These are phyloP conservation scores for Populus trichocarpa DNA, from an alignment of 441 rosid genomes.

Conservation along the genomic window DNA sequence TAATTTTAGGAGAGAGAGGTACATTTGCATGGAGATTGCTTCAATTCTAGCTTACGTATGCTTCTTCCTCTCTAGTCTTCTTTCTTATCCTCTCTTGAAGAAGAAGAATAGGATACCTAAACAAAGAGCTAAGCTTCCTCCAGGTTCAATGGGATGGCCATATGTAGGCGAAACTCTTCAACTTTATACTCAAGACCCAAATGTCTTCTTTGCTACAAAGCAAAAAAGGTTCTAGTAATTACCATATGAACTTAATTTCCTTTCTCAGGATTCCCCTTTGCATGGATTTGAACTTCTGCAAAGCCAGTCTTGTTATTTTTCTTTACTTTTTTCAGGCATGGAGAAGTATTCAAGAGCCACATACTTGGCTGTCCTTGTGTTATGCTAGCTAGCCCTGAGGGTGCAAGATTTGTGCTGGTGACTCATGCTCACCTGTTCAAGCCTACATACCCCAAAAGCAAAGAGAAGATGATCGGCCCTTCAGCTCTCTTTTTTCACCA, in stretches of 20 bases:
- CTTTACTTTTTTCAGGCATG: constrained; percentile 44
- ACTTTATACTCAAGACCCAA: constrained; percentile 81
- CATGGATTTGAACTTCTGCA: constrained; percentile 2
- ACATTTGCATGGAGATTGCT: constrained; percentile 34
- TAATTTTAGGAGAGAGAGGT: background rate
- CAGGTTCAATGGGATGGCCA: constrained; percentile 96
- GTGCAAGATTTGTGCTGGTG: constrained; percentile 75
- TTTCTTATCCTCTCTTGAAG: constrained; percentile 26
- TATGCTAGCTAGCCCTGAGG: constrained; percentile 84
- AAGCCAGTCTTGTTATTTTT: background rate
- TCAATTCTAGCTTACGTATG: constrained; percentile 8
- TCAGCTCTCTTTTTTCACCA: constrained; percentile 83
- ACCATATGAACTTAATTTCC: background rate
- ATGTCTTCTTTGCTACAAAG: constrained; percentile 63
- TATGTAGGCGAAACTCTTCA: constrained; percentile 77
- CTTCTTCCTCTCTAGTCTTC: constrained; percentile 35
- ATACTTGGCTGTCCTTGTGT: constrained; percentile 84
- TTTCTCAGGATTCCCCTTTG: background rate
- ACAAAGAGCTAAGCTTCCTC: constrained; percentile 53
- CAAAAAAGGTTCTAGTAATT: constrained; percentile 47
- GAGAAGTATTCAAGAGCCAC: constrained; percentile 81
- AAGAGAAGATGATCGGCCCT: constrained; percentile 81
- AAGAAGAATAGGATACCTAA: constrained; percentile 17
- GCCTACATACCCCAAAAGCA: constrained; percentile 91
- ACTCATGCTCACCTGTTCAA: constrained; percentile 79